Evolutionary conservation across 441 rosid species (phyloP).

Genomic region (Adansonia madagascariensis): DNA sequence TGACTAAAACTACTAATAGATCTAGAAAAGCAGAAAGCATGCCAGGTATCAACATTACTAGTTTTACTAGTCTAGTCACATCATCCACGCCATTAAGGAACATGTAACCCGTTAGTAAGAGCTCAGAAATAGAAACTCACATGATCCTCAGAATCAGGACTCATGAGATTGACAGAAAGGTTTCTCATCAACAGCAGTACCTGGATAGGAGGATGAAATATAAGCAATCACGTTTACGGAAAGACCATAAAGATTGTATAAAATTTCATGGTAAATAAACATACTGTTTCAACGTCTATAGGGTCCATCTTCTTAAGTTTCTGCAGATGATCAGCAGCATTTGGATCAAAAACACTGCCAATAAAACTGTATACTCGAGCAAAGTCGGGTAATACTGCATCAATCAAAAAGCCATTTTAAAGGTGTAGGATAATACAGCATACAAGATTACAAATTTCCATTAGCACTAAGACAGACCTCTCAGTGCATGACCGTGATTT

Average conservation of each 20-base stretch:
- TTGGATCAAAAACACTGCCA: conserved; percentile 70
- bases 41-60: not conserved
- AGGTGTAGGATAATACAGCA: not conserved
- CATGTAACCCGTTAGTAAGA: not conserved
- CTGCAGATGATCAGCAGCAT: conserved; percentile 55
- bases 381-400: conserved; percentile 66
- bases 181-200: conserved; percentile 65
- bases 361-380: conserved; percentile 66
- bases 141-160: conserved; percentile 68
- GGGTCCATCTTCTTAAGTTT: conserved; percentile 64
- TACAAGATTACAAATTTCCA: not conserved
- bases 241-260: not conserved
- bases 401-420: conserved; percentile 16
- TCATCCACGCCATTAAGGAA: not conserved
- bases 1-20: not conserved
- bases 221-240: not conserved
- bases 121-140: conserved; percentile 42
- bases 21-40: not conserved
- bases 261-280: conserved; percentile 16
- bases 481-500: conserved; percentile 58
- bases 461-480: conserved; percentile 50
- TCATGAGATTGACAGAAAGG: conserved; percentile 59
- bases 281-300: conserved; percentile 66
- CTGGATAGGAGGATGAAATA: conserved; percentile 36
- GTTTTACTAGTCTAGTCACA: not conserved